These are phyloP conservation scores for Hypoxylon cercidicola DNA, from an alignment of 495 filamentous ascomycete species.

Conservation along the genomic window DNA sequence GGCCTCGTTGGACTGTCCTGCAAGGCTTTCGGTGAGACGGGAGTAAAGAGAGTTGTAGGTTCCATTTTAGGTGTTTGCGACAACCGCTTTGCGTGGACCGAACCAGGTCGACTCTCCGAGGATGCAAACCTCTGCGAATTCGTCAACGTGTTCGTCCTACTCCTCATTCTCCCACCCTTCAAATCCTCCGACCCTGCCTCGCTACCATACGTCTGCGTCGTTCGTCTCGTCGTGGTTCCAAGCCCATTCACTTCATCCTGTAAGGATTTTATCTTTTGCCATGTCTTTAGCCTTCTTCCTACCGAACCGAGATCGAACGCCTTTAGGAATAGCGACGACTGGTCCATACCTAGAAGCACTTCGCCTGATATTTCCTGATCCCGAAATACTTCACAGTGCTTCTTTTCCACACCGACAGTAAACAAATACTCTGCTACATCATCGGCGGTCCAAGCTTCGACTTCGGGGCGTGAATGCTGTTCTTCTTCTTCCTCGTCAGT, in stretches of 20 bases:
- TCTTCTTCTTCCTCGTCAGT: slow-evolving; percentile 76
- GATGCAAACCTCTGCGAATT: slow-evolving; percentile 73
- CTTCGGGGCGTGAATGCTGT: slow-evolving; percentile 68
- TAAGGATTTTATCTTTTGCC: slow-evolving; percentile 89
- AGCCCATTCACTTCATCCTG: slow-evolving; percentile 78
- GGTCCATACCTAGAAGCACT: slow-evolving; percentile 92
- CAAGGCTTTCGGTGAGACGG: slow-evolving; percentile 56
- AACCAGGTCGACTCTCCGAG: slow-evolving; percentile 50
- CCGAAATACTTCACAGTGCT: slow-evolving; percentile 90
- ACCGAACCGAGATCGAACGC: slow-evolving; percentile 95
- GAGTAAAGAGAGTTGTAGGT: slow-evolving; percentile 49
- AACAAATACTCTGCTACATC: slow-evolving; percentile 89
- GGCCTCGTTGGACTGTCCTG: slow-evolving; percentile 67
- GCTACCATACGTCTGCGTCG: slow-evolving; percentile 63
- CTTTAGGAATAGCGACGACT: slow-evolving; percentile 90
- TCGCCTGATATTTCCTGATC: slow-evolving; percentile 97
- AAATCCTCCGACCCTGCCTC: slow-evolving; percentile 63
- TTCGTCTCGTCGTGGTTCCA: slow-evolving; percentile 51
- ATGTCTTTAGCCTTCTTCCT: slow-evolving; percentile 87
- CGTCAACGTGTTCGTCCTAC: slow-evolving; percentile 72
- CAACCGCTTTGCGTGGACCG: slow-evolving; percentile 53
- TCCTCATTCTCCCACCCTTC: slow-evolving; percentile 49
- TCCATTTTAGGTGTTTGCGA: slow-evolving; percentile 59
- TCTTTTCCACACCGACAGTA: slow-evolving; percentile 78
- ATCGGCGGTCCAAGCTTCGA: slow-evolving; percentile 76